Evolutionary conservation across 148 eudicot species (phyloP), one percentile per base, ranked within the genome.

Genomic region (Spergularia bocconei): DNA sequence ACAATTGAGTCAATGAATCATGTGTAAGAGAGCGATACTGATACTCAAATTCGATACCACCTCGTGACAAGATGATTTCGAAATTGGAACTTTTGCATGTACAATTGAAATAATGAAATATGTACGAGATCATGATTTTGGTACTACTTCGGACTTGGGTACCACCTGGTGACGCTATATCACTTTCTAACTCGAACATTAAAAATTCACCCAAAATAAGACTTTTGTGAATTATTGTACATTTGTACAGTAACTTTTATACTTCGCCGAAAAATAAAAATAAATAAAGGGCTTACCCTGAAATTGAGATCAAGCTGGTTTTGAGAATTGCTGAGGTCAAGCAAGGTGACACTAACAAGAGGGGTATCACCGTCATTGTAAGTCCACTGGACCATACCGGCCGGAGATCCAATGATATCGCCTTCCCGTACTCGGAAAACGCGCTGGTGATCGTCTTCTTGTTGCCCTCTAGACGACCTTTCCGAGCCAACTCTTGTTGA

Each of bases 271-370:
- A 67, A 9, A 41, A 41, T 39, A 3, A 6, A 39, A 39, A 39
- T 3, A 39, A 39, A 39, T 39, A 44, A 9, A 3, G 10, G 59
- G 72, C 77, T 59, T 69, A 87, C 91, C 86, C 84, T 86, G 69
- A 79, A 69, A 70, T 78, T 79, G 67, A 69, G 82, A 72, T 88
- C 91, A 47, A 88, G 89, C 54, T 86, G 89, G 78, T 88, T 88
- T 0, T 69, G 55, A 33, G 71, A 72, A 38, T 73, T 84, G 81
- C 79, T 77, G 11, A 81, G 51, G 81, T 89, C 88, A 29, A 80
- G 69, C 52, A 89, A 78, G 15, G 82, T 61, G 61, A 89, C 76
- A 7, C 71, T 67, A 15, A 86, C 78, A 33, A 85, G 70, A 2
- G 83, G 83, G 12, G 44, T 51, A 12, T 84, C 82, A 1, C 87